Evolutionary conservation across 2,329 filamentous ascomycete species (phyloP), one percentile per base, ranked within the genome.

Genomic region (Aspergillus fructus): DNA sequence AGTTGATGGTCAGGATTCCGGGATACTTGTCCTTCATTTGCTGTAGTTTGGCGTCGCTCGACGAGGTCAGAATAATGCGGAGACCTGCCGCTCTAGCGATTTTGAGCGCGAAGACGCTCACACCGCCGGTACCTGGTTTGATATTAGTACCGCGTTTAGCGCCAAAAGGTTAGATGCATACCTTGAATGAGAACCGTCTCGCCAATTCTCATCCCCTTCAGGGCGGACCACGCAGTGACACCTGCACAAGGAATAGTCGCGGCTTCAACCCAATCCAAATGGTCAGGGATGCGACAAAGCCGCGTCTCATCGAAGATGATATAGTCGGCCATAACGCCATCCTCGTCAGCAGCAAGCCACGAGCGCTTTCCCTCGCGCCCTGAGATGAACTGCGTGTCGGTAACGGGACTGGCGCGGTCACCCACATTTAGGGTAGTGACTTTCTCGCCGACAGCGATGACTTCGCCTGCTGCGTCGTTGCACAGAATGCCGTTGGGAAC

Each of bases 151-250:
- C 27, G n/a, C 17, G 8, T 33, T 15, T 15, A 5, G 3, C 23
- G 17, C 2, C 17, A 42, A 21, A 42, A 24, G 9, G 23, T 5
- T 2, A 2, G 17, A 9, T 15, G 13, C 13, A 34, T 23, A 52
- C 49, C 49, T 13, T 80, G 78, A 40, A 81, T 76, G 19, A 81
- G 63, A 17, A 81, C 73, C 2, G 65, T 78, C 56, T 76, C 62
- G 1, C 77, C 76, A 17, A 77, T 71, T 0, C 59, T 62, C 11
- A 71, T 62, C 2, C 70, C 76, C 59, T 75, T 77, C n/a, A 79
- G 59, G 0, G 77, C 75, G 46, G 71, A 67, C 76, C 78, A 81
- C 1, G 79, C 78, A 0, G 78, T 81, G 0, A 74, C 68, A 0
- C 76, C 79, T 19, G 79, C 78, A 39, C 77, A 80, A 0, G 77